Conservation (phyloP, 2,329 filamentous ascomycete species). For the Fusarium compactum region DNA sequence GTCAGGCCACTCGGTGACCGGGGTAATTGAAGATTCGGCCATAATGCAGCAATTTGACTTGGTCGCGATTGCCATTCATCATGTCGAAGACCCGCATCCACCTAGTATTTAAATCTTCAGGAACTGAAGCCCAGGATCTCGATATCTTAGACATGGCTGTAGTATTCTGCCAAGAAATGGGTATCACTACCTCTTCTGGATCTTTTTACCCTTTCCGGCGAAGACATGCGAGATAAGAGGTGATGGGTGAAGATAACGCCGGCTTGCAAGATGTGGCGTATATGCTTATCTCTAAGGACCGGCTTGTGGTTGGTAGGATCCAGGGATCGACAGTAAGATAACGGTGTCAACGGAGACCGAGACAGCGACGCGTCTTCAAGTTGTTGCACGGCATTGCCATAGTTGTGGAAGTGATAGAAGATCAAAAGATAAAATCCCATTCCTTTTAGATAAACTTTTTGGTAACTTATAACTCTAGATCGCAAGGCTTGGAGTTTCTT, state of each 20-base stretch:
- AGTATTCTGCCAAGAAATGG: conserved; percentile 23
- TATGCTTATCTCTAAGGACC: conserved; percentile 27
- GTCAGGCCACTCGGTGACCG: conserved; percentile 57
- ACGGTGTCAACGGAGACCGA: conserved; percentile 9
- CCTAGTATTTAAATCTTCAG: conserved; percentile 13
- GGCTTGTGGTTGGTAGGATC: conserved; percentile 10
- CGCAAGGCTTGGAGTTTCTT: no score
- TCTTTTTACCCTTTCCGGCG: conserved; percentile 21
- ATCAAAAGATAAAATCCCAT: no score
- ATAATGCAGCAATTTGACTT: background rate
- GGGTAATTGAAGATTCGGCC: conserved; percentile 36
- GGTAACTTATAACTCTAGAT: no score
- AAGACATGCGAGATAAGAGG: conserved; percentile 32
- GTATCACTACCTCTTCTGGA: conserved; percentile 1
- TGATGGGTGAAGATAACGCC: conserved; percentile 18
- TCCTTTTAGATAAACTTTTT: background rate
- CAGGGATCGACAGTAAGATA: conserved; percentile 20
- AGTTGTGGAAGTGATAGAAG: background rate
- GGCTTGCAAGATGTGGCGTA: conserved; percentile 5
- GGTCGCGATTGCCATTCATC: background rate
- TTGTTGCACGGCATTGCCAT: background rate
- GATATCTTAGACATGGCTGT: conserved; percentile 4
- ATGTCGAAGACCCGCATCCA: rapidly evolving
- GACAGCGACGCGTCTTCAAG: background rate
- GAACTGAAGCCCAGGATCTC: background rate